A percentile compares a stretch with the other conserved stretches of the same genome.
phyloP scores from a whole-genome alignment of 257 asterid species.

The Ajuga chamaepitys region DNA sequence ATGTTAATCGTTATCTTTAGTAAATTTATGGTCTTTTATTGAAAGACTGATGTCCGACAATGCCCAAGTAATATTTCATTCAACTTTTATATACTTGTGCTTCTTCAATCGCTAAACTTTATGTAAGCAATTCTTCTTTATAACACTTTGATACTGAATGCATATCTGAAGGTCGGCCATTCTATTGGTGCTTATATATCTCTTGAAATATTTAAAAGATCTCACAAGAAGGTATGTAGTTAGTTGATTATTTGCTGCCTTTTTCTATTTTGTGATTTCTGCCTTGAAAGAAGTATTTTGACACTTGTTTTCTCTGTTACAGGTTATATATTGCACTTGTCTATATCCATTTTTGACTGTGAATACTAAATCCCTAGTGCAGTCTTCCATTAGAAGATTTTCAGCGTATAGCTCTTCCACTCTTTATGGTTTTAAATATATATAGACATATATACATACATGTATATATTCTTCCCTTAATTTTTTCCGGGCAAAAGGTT shows the following conservation, averaged over 20 bases:
- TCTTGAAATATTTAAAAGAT: constrained; percentile 60
- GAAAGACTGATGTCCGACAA: not conserved
- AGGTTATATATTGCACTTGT: constrained; percentile 59
- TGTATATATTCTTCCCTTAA: not conserved
- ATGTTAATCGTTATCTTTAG: not conserved
- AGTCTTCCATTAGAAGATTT: constrained; percentile 56
- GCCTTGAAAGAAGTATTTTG: not conserved
- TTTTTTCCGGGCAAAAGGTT: too few relatives aligned
- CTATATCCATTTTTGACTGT: constrained; percentile 84
- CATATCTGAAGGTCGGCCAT: constrained; percentile 72
- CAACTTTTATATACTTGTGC: not conserved
- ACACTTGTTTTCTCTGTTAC: constrained; percentile 17
- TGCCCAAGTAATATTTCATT: not conserved
- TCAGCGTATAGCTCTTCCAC: constrained; percentile 30
- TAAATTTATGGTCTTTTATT: not conserved
- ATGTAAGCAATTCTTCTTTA: not conserved
- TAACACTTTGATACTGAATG: constrained; percentile 16
- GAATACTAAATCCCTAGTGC: constrained; percentile 49
- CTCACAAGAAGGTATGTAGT: constrained; percentile 52
- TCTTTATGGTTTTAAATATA: not conserved
- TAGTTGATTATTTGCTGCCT: not conserved
- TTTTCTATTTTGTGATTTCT: not conserved
- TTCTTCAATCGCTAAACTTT: not conserved
- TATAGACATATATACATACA: too few relatives aligned
- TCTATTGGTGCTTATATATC: constrained; percentile 83